Base-by-base conservation (phyloP, 164 flowering plant species). In the Annona squamosa region DNA sequence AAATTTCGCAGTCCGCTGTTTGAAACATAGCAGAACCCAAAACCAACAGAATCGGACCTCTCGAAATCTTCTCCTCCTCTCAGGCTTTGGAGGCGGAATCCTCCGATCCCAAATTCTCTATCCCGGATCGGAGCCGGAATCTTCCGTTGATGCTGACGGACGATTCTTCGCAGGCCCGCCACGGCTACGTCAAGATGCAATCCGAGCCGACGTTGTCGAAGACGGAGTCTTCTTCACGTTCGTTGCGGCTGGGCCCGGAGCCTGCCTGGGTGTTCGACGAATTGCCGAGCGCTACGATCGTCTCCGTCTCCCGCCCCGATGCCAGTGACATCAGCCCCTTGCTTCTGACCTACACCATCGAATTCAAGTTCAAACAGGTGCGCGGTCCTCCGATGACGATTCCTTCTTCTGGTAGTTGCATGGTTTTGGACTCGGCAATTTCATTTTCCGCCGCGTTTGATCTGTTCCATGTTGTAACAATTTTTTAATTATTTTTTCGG, bases 281-380 rank as follows among this genome's bases (percentile, higher is more conserved):
- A 82, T 79, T 96, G 79, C 99, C 98, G 3, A 79, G 78, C 71
- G 97, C 97, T 2, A 84, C 82, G 37, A 90, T 96, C 72, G 85
- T 90, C 63, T 85, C 87, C 64, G 99, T 96, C 4, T 96, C 99
- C n/a, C 79, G 98, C 6, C 98, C 99, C 45, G 99, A 96, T 73
- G 91, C 89, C 41, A 83, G 82, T 61, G 99, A 96, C 81, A 86
- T 96, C 75, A 93, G 92, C 72, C 99, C 98, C 63, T 72, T 88
- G 82, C 87, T 88, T 48, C 82, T 93, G 17, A 82, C 97, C 26
- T 95, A 95, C 84, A 88, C 92, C 45, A 90, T 95, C 69, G 93
- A 95, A 77, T 80, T 90, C 72, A 92, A 81, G 52, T 95, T 93
- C 77, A 90, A 88, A 75, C 91, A 95, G 98, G 99, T 73, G 63